Evolutionary conservation across 2,329 filamentous ascomycete genomes (phyloP).

Genomic region (Cladosporium sp.): DNA sequence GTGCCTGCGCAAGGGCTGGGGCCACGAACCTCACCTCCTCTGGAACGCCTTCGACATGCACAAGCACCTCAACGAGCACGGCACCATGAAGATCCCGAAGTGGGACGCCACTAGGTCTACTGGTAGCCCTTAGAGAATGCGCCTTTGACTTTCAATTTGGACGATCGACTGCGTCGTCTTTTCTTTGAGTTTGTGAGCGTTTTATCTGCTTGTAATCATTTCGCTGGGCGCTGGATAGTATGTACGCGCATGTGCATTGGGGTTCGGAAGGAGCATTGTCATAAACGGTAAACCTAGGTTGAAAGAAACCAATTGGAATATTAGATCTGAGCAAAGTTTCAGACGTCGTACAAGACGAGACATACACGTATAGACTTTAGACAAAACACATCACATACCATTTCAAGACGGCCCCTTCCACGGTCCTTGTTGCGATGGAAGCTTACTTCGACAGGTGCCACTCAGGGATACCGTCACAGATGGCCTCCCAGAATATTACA

Average conservation of each 20-base stretch:
- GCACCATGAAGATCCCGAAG: constrained; percentile 79
- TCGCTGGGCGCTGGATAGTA: neutral
- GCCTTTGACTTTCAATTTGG: too few relatives aligned
- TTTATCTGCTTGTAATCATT: neutral
- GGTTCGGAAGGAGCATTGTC: neutral
- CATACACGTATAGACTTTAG: neutral
- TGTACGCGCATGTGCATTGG: neutral
- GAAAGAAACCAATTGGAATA: neutral
- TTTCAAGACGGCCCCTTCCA: too few relatives aligned
- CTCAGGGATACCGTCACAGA: too few relatives aligned
- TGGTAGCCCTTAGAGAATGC: constrained; percentile 3
- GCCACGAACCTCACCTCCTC: constrained; percentile 82
- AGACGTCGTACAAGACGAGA: neutral
- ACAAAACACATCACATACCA: neutral
- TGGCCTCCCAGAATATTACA: too few relatives aligned
- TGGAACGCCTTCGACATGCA: constrained; percentile 90
- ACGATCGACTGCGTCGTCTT: neutral
- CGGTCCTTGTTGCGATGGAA: too few relatives aligned
- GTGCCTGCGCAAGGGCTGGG: constrained; percentile 80
- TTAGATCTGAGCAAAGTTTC: neutral
- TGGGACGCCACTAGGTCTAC: constrained; percentile 42
- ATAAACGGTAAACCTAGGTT: neutral
- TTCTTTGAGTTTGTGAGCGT: neutral
- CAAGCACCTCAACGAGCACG: constrained; percentile 73
- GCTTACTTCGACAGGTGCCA: too few relatives aligned